Conservation (phyloP, 2,329 filamentous ascomycete genomes). For the Emydomyces testavorans region DNA sequence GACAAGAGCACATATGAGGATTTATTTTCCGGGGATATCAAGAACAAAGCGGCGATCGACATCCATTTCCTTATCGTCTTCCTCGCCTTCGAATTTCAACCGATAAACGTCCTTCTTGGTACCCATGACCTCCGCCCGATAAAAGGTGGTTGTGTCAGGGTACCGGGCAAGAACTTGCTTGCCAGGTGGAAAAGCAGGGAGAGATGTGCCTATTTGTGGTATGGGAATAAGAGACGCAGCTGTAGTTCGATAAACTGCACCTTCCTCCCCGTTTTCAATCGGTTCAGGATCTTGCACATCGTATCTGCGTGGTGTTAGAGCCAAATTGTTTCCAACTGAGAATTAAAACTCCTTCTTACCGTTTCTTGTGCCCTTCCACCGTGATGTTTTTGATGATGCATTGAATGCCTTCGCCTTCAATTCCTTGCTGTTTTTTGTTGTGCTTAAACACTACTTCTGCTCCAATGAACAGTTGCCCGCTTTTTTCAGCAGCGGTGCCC, state of each 20-base stretch:
- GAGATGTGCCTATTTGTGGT: slow-evolving; percentile 47
- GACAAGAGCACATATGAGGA: slow-evolving; percentile 4
- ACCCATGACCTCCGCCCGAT: slow-evolving; percentile 69
- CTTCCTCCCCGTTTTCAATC: slow-evolving; percentile 55
- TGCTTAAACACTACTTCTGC: slow-evolving; percentile 43
- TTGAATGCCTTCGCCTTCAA: slow-evolving; percentile 51
- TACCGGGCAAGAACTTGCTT: slow-evolving; percentile 68
- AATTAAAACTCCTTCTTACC: slow-evolving; percentile 28
- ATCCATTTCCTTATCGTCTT: slow-evolving; percentile 58
- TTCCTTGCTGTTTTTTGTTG: slow-evolving; percentile 40
- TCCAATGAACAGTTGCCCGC: slow-evolving; percentile 35
- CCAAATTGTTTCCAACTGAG: not conserved
- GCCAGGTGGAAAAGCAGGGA: slow-evolving; percentile 52
- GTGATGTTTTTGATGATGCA: slow-evolving; percentile 65
- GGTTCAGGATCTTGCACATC: slow-evolving; percentile 71
- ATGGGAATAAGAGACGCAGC: slow-evolving; percentile 69
- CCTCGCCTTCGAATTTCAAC: slow-evolving; percentile 69
- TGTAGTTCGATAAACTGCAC: slow-evolving; percentile 53
- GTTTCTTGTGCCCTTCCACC: slow-evolving; percentile 59
- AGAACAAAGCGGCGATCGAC: slow-evolving; percentile 67
- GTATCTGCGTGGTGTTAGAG: slow-evolving; percentile 41
- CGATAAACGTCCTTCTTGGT: slow-evolving; percentile 43
- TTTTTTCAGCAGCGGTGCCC: slow-evolving; percentile 35
- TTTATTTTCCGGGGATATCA: slow-evolving; percentile 49
- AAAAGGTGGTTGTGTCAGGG: slow-evolving; percentile 75